phyloP scores from a whole-genome alignment of 345 rosid genomes.

The Sonneratia caseolaris region DNA sequence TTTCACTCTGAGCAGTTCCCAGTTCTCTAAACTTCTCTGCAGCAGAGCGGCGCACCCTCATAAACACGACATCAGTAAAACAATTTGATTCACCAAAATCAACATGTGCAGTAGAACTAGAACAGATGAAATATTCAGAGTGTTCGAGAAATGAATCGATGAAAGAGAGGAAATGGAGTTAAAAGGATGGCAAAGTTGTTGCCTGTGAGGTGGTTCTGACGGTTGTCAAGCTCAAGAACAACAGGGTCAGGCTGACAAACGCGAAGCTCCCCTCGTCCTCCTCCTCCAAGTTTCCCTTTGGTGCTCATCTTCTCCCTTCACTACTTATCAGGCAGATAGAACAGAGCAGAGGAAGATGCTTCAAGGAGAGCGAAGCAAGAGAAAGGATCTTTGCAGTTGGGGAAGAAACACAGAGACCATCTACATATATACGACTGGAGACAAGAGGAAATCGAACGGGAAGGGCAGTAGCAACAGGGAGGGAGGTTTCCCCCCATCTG shows the following conservation, averaged over 20 bases:
- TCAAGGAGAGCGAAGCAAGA: not conserved
- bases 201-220: constrained; percentile 73
- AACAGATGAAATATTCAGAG: not conserved
- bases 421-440: not conserved
- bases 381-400: constrained; percentile 7
- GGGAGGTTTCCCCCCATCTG: constrained; percentile 43
- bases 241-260: constrained; percentile 47
- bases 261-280: constrained; percentile 28
- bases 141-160: not conserved
- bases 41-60: not conserved
- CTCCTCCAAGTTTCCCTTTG: constrained; percentile 25
- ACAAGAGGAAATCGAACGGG: constrained; percentile 15
- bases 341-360: not conserved
- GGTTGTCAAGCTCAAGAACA: constrained; percentile 53
- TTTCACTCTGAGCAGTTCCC: constrained; percentile 46
- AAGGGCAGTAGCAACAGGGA: constrained; percentile 38
- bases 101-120: not conserved
- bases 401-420: not conserved
- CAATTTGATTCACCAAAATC: not conserved
- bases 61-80: not conserved
- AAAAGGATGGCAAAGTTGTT: not conserved
- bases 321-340: not conserved
- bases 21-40: constrained; percentile 57
- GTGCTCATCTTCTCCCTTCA: constrained; percentile 26
- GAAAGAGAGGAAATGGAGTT: not conserved